These are phyloP conservation scores for Cercophora newfieldiana DNA, from an alignment of 495 filamentous ascomycete species.

Conservation along the genomic window DNA sequence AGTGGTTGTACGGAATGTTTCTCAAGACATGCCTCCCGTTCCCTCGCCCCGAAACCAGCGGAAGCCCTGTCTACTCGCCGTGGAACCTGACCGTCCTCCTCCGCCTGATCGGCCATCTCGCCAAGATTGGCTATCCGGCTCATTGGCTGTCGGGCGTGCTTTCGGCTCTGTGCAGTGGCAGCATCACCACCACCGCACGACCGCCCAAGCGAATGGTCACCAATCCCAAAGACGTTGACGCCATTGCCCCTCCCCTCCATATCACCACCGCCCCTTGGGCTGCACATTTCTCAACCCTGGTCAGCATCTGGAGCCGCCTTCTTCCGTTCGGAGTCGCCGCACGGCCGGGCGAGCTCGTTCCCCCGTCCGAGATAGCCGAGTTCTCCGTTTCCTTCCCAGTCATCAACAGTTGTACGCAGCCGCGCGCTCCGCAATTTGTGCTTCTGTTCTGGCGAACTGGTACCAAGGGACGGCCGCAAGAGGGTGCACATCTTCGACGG, in stretches of 20 bases:
- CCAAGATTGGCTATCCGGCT: slow-evolving; percentile 37
- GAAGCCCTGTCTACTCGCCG: slow-evolving; percentile 24
- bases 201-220: slow-evolving; percentile 24
- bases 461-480: background rate
- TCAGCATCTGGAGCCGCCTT: slow-evolving; percentile 31
- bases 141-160: slow-evolving; percentile 39
- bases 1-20: slow-evolving; percentile 35
- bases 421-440: slow-evolving; percentile 28
- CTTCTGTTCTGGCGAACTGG: slow-evolving; percentile 32
- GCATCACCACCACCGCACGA: slow-evolving; percentile 31
- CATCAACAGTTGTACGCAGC: background rate
- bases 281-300: slow-evolving; percentile 35
- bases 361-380: slow-evolving; percentile 29
- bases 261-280: slow-evolving; percentile 32
- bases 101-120: slow-evolving; percentile 31
- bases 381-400: slow-evolving; percentile 25
- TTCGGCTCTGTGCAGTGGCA: slow-evolving; percentile 25
- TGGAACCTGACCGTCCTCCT: slow-evolving; percentile 35
- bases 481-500: slow-evolving; percentile 2
- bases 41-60: slow-evolving; percentile 1
- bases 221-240: slow-evolving; percentile 17
- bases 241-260: slow-evolving; percentile 13
- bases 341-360: slow-evolving; percentile 21
- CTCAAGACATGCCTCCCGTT: slow-evolving; percentile 39
- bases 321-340: slow-evolving; percentile 33